Evolutionary conservation across 345 rosid genomes (phyloP), one percentile per base, ranked within the genome.

Genomic region (Dimocarpus longan): DNA sequence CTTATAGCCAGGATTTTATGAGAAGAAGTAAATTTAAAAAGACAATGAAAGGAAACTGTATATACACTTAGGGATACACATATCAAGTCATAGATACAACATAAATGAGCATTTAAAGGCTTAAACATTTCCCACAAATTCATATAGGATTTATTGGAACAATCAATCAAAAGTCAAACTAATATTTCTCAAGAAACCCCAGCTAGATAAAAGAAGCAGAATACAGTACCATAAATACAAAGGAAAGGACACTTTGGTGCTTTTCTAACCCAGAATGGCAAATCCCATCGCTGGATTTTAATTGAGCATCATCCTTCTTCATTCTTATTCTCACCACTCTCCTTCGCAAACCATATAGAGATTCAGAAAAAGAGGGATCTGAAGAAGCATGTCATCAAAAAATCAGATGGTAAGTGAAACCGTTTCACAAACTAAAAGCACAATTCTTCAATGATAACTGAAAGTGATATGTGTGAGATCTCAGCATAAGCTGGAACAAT

Each of bases 351-450:
- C n/a, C n/a, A n/a, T n/a, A n/a, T n/a, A 96, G 88, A 64, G 98
- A 91, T 78, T 94, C 99, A 56, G 99, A 83, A 85, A 96, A 96
- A 16, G 98, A 96, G 83, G 97, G 97, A 89, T 96, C 99, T 96
- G 89, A 66, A 84, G 50, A 76, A 82, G 62, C 83, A 80, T 43
- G 54, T 43, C 18, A 67, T 16, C 13, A 74, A 26, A 50, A 71
- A 81, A 78, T 32, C 44, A 69, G 24, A 24, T 52, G 28, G 28
- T 26, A 26, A 26, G 1, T 26, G 28, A 26, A 26, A 26, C 28
- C 28, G 1, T 26, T 40, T 24, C 72, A 75, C 37, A 13, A 77
- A 63, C 37, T 21, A 21, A 42, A 77, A 71, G n/a, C 60, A 15
- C 15, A 67, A 39, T 65, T 52, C 43, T 46, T 63, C 32, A 80